Evolutionary conservation across 2,329 filamentous ascomycete genomes (phyloP), one percentile per base, ranked within the genome.

Genomic region (Exophiala bonariae): DNA sequence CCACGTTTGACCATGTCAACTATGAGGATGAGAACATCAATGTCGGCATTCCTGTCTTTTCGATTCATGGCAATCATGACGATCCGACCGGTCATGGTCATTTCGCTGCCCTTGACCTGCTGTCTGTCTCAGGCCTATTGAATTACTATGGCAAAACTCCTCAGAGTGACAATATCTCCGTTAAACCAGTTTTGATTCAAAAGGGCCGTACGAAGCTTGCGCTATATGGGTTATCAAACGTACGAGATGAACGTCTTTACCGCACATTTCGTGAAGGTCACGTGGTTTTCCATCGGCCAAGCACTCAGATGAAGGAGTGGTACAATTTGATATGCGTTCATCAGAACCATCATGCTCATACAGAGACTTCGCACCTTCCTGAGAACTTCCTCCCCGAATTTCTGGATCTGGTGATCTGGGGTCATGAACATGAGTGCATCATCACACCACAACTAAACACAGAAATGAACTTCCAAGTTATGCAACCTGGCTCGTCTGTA

Each of bases 11-110:
- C 40, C 87, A 96, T 66, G 92, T 96, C 69, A 99, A 99, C 69
- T 99, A 99, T 69, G 90, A 97, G 68, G 93, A 99, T 61, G 83
- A 89, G 18, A 89, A 99, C 60, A 96, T 99, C 68, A 99, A 99
- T 61, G 83, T 99, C 51, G 89, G 91, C 1, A 96, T 97, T 46
- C 93, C 93, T 0, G 90, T 99, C 20, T 99, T 99, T 65, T 96
- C 92, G 1, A 99, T 99, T 32, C 95, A 99, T 61, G 93, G 93
- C 36, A 99, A 99, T 62, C 93, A 99, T 65, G 93, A 99, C 63
- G 93, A 99, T 64, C 93, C 93, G 0, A 95, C 91, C n/a, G 93
- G 93, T 8, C 91, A 96, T 61, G 93, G 91, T 9, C 89, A 95
- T 64, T 85, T 86, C 56, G 95, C 93, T 54, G 91, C 92, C 0